Base-by-base conservation (phyloP, 345 rosid species). In the Adansonia digitata region DNA sequence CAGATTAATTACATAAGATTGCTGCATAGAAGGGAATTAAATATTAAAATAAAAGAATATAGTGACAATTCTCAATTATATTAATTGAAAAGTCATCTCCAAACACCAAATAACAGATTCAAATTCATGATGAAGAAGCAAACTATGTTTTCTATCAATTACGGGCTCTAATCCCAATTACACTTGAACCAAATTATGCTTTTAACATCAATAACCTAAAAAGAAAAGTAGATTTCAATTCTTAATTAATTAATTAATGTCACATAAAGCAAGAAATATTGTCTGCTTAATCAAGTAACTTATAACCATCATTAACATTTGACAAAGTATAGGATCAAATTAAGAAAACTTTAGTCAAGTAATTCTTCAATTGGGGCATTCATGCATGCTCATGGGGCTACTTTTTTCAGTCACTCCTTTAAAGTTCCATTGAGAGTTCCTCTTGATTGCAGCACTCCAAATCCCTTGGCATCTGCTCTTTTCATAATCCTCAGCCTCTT, bases 401-500 rank as follows among this genome's bases (percentile, higher is more conserved):
- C n/a, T 37, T 29, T 69, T 34, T 40, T 27, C 43, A 17, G 57
- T 60, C 57, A 60, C 35, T 67, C 46, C 35, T 64, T 71, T 18
- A 60, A 57, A 66, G 15, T 43, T 56, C 49, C 74, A 24, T 66
- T 57, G 3, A 72, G 24, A 29, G 15, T 64, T 35, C 24, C 67
- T 48, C 63, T 26, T 7, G 75, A 24, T 56, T 74, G 39, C 61
- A 80, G 43, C 7, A 69, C 60, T 49, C 85, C 91, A 59, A 88
- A 82, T 48, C 91, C 89, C 72, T 86, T 88, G 35, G 84, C 91
- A 83, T 89, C 94, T 1, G 86, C 83, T 63, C 86, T 82, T 81
- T 89, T 89, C 94, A 89, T 88, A 52, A 89, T 81, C 77, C 89
- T 86, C 48, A 89, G 77, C 75, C 86, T 89, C 79, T 82, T 85